These are phyloP conservation scores for Sporodiniella umbellata DNA, from an alignment of 371 early-diverging fungal genomes.

Conservation along the genomic window DNA sequence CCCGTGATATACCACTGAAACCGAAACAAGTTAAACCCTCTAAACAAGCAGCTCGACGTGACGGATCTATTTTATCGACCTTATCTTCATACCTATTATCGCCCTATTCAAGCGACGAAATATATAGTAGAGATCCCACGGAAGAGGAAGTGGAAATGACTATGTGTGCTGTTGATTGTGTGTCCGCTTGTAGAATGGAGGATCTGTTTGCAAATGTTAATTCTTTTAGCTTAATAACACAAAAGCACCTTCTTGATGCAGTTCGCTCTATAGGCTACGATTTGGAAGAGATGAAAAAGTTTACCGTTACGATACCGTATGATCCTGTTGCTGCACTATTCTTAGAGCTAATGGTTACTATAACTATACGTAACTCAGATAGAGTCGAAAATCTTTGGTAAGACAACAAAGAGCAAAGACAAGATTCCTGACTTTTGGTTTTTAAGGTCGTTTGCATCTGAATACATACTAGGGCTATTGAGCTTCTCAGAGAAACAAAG, in stretches of 20 bases:
- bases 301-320: slow-evolving; percentile 49
- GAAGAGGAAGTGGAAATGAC: slow-evolving; percentile 74
- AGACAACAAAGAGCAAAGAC: too few species aligned
- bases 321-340: slow-evolving; percentile 71
- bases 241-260: slow-evolving; percentile 55
- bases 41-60: slow-evolving; percentile 51
- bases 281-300: slow-evolving; percentile 28
- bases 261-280: slow-evolving; percentile 46
- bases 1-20: slow-evolving; percentile 68
- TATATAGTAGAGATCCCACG: slow-evolving; percentile 61
- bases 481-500: slow-evolving; percentile 67
- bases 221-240: slow-evolving; percentile 62
- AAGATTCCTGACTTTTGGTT: too few species aligned
- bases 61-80: slow-evolving; percentile 75
- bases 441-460: slow-evolving; percentile 63
- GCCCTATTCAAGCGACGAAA: slow-evolving; percentile 60
- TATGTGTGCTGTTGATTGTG: slow-evolving; percentile 68
- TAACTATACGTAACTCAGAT: slow-evolving; percentile 73
- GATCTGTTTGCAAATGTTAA: slow-evolving; percentile 73
- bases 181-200: slow-evolving; percentile 69
- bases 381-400: slow-evolving; percentile 63
- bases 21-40: slow-evolving; percentile 47
- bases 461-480: slow-evolving; percentile 67
- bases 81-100: slow-evolving; percentile 76
- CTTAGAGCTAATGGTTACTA: slow-evolving; percentile 73